Conservation (phyloP, 1,139 yeast genomes). For the Geotrichum australiense region DNA sequence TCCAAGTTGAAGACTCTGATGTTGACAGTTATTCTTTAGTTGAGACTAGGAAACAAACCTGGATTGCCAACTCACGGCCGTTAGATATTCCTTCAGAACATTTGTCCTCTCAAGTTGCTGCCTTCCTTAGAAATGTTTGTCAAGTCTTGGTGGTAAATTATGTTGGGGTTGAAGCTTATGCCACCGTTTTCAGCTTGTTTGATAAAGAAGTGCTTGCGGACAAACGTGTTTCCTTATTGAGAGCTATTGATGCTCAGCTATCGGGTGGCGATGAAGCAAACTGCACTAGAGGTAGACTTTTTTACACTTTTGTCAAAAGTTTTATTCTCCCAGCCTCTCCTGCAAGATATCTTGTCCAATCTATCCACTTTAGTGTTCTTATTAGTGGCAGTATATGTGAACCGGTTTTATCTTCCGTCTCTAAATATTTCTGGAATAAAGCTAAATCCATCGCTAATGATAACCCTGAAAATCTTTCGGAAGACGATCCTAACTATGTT, state of each 20-base stretch:
- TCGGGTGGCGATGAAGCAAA: slow-evolving; percentile 34
- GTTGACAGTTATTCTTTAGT: slow-evolving; percentile 8
- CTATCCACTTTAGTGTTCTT: slow-evolving; percentile 30
- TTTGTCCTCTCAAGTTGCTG: slow-evolving; percentile 16
- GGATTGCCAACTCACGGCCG: slow-evolving; percentile 27
- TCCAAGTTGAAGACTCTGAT: slow-evolving; percentile 3
- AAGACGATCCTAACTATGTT: slow-evolving; percentile 16
- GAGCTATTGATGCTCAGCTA: slow-evolving; percentile 37
- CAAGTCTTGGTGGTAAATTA: slow-evolving; percentile 20
- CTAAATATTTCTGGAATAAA: slow-evolving; percentile 24
- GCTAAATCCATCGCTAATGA: slow-evolving; percentile 20
- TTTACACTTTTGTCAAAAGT: slow-evolving; percentile 29
- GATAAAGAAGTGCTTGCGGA: slow-evolving; percentile 11
- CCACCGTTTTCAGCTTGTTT: slow-evolving; percentile 12
- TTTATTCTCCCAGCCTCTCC: slow-evolving; percentile 28
- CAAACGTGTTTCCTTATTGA: slow-evolving; percentile 19
- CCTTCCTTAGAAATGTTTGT: slow-evolving; percentile 9
- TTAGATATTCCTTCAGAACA: slow-evolving; percentile 21
- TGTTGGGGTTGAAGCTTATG: slow-evolving; percentile 22
- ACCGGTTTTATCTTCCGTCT: slow-evolving; percentile 11
- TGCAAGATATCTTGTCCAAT: slow-evolving; percentile 28
- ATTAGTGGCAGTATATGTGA: slow-evolving; percentile 13
- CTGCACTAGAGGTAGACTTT: slow-evolving; percentile 24
- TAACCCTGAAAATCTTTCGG: slow-evolving; percentile 11
- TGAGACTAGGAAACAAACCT: slow-evolving; percentile 23